Conservation (phyloP, 169 alveolate genomes). For the Cystoisospora suis region DNA sequence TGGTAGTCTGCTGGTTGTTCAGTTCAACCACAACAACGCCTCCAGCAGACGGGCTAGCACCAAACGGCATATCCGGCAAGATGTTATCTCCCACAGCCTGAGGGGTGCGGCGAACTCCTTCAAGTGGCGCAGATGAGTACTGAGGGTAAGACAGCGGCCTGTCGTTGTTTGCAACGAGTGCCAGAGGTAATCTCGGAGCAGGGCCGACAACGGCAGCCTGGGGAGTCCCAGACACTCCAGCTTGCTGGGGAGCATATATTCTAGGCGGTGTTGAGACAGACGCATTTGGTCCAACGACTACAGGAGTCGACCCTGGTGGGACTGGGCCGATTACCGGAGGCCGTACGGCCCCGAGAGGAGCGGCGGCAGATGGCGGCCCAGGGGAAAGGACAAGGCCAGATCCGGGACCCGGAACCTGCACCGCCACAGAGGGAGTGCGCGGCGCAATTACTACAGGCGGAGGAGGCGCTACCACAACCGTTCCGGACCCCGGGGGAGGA, state of each 20-base stretch:
- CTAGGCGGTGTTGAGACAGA: too few relatives aligned
- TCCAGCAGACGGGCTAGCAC: neutral
- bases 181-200: neutral
- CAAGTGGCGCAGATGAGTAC: neutral
- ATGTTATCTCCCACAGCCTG: neutral
- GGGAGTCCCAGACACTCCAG: too few relatives aligned
- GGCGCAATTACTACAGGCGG: neutral
- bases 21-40: conserved; percentile 6
- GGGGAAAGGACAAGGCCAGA: neutral
- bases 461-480: neutral
- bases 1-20: neutral
- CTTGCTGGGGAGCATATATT: too few relatives aligned
- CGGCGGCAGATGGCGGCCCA: neutral
- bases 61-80: neutral
- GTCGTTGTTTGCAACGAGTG: neutral
- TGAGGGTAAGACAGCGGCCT: neutral
- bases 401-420: neutral
- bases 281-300: too few relatives aligned
- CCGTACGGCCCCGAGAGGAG: neutral
- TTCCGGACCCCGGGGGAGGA: too few relatives aligned
- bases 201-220: too few relatives aligned
- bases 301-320: too few relatives aligned
- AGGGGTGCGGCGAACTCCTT: neutral
- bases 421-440: neutral
- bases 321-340: too few relatives aligned